A percentile compares a stretch with the other conserved stretches of the same genome.
phyloP scores from a whole-genome alignment of 345 rosid genomes.

The Salix purpurea region DNA sequence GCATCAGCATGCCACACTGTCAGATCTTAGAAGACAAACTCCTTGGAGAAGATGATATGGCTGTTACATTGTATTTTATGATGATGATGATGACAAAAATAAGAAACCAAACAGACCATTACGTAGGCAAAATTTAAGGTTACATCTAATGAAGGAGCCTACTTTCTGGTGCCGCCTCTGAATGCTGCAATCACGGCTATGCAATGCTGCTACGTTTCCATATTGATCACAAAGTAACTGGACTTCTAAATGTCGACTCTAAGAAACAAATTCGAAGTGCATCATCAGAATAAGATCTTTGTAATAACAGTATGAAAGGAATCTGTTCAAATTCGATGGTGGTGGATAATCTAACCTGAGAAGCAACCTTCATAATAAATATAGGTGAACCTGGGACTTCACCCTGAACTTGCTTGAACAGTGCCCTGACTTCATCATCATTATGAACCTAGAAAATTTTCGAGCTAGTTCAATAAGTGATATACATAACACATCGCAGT shows the following conservation, averaged over 20 bases:
- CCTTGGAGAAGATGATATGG: background rate
- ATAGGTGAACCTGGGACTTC: constrained; percentile 99
- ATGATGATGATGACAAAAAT: background rate
- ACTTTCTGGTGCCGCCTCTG: constrained; percentile 99
- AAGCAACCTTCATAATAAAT: constrained; percentile 99
- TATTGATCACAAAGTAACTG: constrained; percentile 95
- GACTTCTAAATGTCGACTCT: constrained; percentile 99
- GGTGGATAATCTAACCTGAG: constrained; percentile 63
- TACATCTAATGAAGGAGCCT: constrained; percentile 18
- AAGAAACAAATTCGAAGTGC: constrained; percentile 19
- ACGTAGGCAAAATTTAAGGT: constrained; percentile 8
- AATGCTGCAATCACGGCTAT: constrained; percentile 97
- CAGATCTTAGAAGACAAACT: background rate
- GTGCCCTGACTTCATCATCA: constrained; percentile 93
- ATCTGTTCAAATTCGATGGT: constrained; percentile 18
- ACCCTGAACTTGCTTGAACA: constrained; percentile 99
- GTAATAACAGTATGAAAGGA: constrained; percentile 7
- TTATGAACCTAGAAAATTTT: constrained; percentile 69
- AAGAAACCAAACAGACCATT: background rate
- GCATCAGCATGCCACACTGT: background rate
- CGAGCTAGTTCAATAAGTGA: background rate
- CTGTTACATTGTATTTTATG: background rate
- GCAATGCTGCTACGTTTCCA: constrained; percentile 98
- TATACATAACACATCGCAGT: background rate
- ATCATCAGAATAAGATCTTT: constrained; percentile 14